Base-by-base conservation (phyloP, 768 basidiomycete species). In the Suillus subaureus region DNA sequence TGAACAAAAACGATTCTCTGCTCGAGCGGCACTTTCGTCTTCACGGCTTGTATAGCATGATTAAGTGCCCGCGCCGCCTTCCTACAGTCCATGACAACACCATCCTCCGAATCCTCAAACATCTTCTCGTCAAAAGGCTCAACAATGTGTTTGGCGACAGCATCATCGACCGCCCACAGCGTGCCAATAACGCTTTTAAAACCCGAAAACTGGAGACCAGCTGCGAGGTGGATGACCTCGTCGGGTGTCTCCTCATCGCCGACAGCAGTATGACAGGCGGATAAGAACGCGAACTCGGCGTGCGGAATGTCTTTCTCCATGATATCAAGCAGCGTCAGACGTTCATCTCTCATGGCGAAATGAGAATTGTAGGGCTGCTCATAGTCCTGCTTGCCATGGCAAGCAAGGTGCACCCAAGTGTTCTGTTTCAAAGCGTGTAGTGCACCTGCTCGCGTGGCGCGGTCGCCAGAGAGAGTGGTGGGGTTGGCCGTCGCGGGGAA, bases 141-240 rank as follows among this genome's bases (percentile, higher is more conserved):
- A 0, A 56, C 33, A 13, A 63, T 1, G 39, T 52, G 33, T 18
- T 55, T 37, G 11, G 21, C 62, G 11, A 63, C 35, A 35, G 23
- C 11, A 18, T 63, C 62, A 3, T 63, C n/a, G 37, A 39, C 62
- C 7, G 61, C 65, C 71, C 72, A 73, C 62, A 72, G 62, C 43
- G 71, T 72, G 28, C 65, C 71, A 18, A 72, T 52, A 5, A 70
- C 71, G 26, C 70, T 68, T 40, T 61, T 68, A 52, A 62, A 70
- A 0, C 72, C 72, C 0, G 66, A 66, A 16, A 68, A 60, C 23
- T 72, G 63, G 62, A 73, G 28, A 2, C 49, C 49, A 51, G 49
- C 49, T 4, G 49, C 26, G 7, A 51, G 49, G 3, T 26, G 23
- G 15, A 51, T 51, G 49, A 26, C 49, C 16, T 51, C 26, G 26